Percentiles rank a stretch among this genome's conserved stretches.
Evolutionary conservation across 129 eudicot genomes (phyloP).

Genomic region (Ambrosia trifida): DNA sequence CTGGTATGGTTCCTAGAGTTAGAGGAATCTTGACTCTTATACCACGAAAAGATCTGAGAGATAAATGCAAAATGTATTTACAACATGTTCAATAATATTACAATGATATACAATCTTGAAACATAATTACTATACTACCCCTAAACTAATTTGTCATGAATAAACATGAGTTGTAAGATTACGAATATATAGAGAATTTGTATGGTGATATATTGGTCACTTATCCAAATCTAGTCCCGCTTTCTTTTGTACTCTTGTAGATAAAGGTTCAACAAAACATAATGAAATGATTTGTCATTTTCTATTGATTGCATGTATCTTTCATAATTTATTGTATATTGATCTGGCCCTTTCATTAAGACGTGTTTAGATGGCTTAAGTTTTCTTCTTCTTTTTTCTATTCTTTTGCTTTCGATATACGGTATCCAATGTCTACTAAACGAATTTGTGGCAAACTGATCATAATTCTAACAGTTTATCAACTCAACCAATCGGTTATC

Average conservation of each 20-base stretch:
- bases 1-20: too few species aligned
- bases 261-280: conserved; percentile 16
- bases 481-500: too few species aligned
- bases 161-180: not conserved
- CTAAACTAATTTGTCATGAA: not conserved
- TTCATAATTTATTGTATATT: conserved; percentile 2
- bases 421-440: not conserved
- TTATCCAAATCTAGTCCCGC: conserved; percentile 27
- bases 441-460: not conserved
- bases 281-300: not conserved
- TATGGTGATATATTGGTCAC: conserved; percentile 7
- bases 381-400: not conserved
- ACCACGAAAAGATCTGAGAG: too few species aligned
- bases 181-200: not conserved
- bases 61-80: too few species aligned
- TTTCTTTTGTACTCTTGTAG: conserved; percentile 20
- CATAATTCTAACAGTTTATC: not conserved
- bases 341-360: conserved; percentile 5
- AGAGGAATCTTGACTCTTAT: too few species aligned
- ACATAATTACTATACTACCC: too few species aligned
- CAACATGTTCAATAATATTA: too few species aligned
- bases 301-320: conserved; percentile 17
- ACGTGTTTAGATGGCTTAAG: not conserved
- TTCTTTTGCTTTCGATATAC: not conserved
- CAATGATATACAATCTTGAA: too few species aligned